These are phyloP conservation scores for Candida michaelii DNA, from an alignment of 805 yeast genomes.

Conservation along the genomic window DNA sequence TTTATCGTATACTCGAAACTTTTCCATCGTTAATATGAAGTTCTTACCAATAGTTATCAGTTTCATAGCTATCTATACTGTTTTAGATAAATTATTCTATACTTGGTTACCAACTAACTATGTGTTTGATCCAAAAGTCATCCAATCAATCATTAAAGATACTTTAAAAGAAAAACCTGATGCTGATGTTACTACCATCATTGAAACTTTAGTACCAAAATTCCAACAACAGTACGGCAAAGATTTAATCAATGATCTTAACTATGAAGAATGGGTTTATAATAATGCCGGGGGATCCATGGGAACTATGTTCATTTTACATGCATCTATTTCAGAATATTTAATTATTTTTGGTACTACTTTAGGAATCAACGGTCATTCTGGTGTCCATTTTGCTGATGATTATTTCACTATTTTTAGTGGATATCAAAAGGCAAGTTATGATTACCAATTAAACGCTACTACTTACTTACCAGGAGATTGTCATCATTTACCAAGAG, in stretches of 20 bases:
- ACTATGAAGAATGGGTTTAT: constrained; percentile 87
- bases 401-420: constrained; percentile 90
- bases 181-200: constrained; percentile 59
- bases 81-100: constrained; percentile 33
- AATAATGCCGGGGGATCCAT: constrained; percentile 99
- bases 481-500: constrained; percentile 74
- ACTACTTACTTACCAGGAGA: constrained; percentile 86
- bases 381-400: constrained; percentile 95
- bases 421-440: constrained; percentile 77
- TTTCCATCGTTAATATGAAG: no score
- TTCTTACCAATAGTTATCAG: constrained; percentile 22
- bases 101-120: constrained; percentile 72
- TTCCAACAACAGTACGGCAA: constrained; percentile 66
- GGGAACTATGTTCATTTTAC: constrained; percentile 94
- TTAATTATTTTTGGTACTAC: constrained; percentile 92
- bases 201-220: constrained; percentile 59
- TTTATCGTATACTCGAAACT: constrained; percentile 2
- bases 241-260: constrained; percentile 65
- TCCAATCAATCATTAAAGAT: constrained; percentile 58
- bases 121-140: constrained; percentile 64
- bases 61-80: constrained; percentile 23
- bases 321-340: constrained; percentile 92
- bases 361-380: constrained; percentile 93
- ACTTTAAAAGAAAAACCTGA: constrained; percentile 55
- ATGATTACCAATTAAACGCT: constrained; percentile 59